Evolutionary conservation across 2,329 filamentous ascomycete species (phyloP).

Genomic region (Geosmithia morbida): DNA sequence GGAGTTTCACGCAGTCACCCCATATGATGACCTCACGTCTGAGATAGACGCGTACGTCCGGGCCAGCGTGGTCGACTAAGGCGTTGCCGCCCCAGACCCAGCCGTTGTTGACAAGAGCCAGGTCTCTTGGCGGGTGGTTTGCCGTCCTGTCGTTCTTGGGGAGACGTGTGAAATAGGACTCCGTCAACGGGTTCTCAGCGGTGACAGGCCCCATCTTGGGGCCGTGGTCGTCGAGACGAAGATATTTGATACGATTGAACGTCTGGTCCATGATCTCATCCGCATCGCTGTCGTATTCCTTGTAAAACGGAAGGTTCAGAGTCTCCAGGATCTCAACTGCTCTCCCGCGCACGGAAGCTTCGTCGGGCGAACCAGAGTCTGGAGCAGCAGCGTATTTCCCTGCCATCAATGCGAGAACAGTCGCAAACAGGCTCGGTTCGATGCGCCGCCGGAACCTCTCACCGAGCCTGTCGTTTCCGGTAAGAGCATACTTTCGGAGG

Average conservation of each 20-base stretch:
- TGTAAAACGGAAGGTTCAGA: constrained; percentile 77
- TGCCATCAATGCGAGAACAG: constrained; percentile 20
- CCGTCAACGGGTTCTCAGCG: constrained; percentile 66
- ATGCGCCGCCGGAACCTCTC: constrained; percentile 63
- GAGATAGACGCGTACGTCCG: constrained; percentile 84
- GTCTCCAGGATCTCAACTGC: constrained; percentile 58
- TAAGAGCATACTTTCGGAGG: constrained; percentile 54
- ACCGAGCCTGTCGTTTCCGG: constrained; percentile 60
- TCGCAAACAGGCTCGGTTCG: constrained; percentile 55
- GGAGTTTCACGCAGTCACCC: constrained; percentile 95
- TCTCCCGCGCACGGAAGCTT: constrained; percentile 35
- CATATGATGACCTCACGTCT: constrained; percentile 92
- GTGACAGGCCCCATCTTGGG: constrained; percentile 75
- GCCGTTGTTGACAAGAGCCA: constrained; percentile 86
- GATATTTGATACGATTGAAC: constrained; percentile 89
- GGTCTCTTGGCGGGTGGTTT: constrained; percentile 59
- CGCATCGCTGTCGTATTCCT: constrained; percentile 78
- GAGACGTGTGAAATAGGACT: constrained; percentile 88
- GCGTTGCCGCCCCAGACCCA: constrained; percentile 99
- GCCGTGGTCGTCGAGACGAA: constrained; percentile 81
- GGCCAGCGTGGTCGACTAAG: constrained; percentile 83
- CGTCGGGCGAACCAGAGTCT: constrained; percentile 25
- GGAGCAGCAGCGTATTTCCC: constrained; percentile 50
- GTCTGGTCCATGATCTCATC: constrained; percentile 78
- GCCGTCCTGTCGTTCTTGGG: constrained; percentile 65